Percentiles rank a stretch among this genome's conserved stretches.
Evolutionary conservation across 768 basidiomycete genomes (phyloP).

Genomic region (Phlebiopsis gigantea): DNA sequence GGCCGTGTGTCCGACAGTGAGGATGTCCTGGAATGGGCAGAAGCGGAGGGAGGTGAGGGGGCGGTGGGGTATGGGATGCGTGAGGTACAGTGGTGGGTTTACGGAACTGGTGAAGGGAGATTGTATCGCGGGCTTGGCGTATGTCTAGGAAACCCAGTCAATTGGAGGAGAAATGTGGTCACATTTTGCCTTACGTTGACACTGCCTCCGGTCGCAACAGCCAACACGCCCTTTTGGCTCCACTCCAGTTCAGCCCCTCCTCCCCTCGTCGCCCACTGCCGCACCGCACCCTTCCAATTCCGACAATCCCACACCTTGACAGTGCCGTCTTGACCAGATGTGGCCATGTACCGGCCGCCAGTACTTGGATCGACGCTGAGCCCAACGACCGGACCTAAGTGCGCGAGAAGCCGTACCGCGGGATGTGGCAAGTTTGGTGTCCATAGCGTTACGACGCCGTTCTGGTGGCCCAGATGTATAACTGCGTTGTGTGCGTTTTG

Average conservation of each 20-base stretch:
- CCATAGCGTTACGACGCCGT: conserved; percentile 95
- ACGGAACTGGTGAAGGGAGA: conserved; percentile 41
- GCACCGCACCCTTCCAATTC: conserved; percentile 88
- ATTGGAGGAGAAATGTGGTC: not conserved
- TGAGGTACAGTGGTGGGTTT: conserved; percentile 81
- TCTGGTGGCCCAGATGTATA: conserved; percentile 90
- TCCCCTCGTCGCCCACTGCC: conserved; percentile 71
- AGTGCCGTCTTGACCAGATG: conserved; percentile 77
- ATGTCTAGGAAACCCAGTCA: conserved; percentile 24
- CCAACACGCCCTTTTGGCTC: conserved; percentile 81
- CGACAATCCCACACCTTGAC: conserved; percentile 97
- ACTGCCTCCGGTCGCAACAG: conserved; percentile 75
- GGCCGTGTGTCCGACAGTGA: conserved; percentile 69
- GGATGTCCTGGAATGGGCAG: conserved; percentile 82
- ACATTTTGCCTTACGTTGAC: conserved; percentile 75
- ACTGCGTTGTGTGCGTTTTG: conserved; percentile 94
- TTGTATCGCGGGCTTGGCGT: conserved; percentile 63
- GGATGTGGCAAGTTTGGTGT: conserved; percentile 92
- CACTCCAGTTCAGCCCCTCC: conserved; percentile 70
- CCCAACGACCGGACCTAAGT: conserved; percentile 79
- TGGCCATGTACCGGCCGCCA: conserved; percentile 88
- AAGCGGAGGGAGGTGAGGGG: conserved; percentile 78
- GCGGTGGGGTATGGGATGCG: conserved; percentile 76
- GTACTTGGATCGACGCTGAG: conserved; percentile 80
- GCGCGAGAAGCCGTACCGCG: conserved; percentile 87